Base-by-base conservation (phyloP, 1,284 basidiomycete genomes). In the Rhodotorula sp. region DNA sequence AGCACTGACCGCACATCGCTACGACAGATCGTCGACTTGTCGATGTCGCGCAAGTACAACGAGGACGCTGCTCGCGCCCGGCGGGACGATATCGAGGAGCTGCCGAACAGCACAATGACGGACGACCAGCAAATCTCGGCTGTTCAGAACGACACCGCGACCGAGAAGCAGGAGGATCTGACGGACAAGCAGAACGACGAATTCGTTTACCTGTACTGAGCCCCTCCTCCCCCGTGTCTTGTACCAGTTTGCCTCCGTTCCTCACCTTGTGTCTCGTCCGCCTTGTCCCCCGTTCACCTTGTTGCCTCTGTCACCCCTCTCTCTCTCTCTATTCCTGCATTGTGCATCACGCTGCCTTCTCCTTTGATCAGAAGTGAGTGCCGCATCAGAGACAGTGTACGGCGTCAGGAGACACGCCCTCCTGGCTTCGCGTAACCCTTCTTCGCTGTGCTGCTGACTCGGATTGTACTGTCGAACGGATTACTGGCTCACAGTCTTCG, bases 151-250 rank as follows among this genome's bases (percentile, higher is more conserved):
- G n/a, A 55, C 10, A 19, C 60, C 27, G 34, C 48, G 27, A 17
- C 21, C 19, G 25, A 60, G 46, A 25, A 48, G 19, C 46, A 48
- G 25, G 59, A 60, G 27, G 80, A 81, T 71, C 55, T 79, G 44
- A 80, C 80, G 0, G 81, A 82, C 65, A 75, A 71, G 57, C 61
- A 81, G 76, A 82, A 82, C 71, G 76, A 79, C 64, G 79, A 78
- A 49, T 77, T 77, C 23, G 57, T 71, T 23, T 76, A 74, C 52
- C 54, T 76, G 9, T 45, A 68, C 41, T 71, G 46, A 54, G 49
- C 1, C 19, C 12, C 10, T 8, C 12, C 13, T 14, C 7, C 3
- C 16, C 7, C 27, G 1, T 7, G 8, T 8, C 14, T 16, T 19
- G 34, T 34, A 34, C 23, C 23, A 34, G 27, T 54, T 16, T 54